Conservation (phyloP, 202 grass and related monocot species). For the Schoenoplectus triqueter region DNA sequence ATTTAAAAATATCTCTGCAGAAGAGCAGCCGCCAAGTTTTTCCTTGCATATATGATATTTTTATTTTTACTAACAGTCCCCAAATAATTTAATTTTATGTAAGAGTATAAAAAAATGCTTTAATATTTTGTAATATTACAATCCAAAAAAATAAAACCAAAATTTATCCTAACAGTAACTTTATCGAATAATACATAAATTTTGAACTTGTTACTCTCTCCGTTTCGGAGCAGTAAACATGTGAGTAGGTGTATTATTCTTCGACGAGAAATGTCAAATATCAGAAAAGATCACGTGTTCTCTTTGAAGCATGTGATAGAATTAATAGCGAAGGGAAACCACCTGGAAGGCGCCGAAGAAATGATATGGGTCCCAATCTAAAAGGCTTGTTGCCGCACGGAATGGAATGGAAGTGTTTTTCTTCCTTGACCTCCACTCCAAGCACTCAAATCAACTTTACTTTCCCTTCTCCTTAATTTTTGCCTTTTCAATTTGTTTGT, state of each 20-base stretch:
- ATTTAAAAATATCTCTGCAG: no score
- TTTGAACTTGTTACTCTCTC: no score
- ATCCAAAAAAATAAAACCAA: no score
- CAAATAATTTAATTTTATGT: no score
- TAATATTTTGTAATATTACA: no score
- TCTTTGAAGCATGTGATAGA: background rate
- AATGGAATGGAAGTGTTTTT: constrained; percentile 29
- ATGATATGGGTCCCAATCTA: background rate
- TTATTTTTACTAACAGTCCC: no score
- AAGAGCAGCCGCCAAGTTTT: no score
- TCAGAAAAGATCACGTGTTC: background rate
- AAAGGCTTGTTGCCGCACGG: background rate
- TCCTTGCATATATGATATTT: no score
- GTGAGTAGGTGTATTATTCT: background rate
- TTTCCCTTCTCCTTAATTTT: background rate
- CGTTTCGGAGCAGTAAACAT: background rate
- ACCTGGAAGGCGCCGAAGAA: constrained; percentile 24
- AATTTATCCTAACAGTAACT: background rate
- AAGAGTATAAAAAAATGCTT: no score
- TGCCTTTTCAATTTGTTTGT: background rate
- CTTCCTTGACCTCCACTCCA: constrained; percentile 40
- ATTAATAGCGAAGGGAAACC: constrained; percentile 9
- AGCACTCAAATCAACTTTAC: background rate
- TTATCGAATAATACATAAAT: background rate
- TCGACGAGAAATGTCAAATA: background rate